Evolutionary conservation across 139 green algal species (phyloP).

Genomic region (Chlorella sorokiniana): DNA sequence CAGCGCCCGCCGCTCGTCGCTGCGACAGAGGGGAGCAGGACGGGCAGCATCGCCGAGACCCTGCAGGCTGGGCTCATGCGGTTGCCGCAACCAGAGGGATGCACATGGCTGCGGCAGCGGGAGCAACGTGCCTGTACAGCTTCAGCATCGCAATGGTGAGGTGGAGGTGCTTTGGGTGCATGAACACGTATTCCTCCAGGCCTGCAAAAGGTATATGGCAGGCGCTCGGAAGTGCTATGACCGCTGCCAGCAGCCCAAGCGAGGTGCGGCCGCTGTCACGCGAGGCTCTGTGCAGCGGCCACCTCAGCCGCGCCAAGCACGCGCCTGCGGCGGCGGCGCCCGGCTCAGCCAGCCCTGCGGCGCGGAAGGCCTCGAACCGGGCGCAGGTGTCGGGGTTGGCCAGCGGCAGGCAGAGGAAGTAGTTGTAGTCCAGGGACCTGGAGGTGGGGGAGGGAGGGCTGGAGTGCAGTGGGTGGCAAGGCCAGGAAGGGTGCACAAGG

Average conservation of each 20-base stretch:
- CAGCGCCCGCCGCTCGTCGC: conserved; percentile 43
- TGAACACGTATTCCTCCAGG: conserved; percentile 27
- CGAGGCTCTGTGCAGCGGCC: too few relatives aligned
- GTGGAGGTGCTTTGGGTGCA: conserved; percentile 47
- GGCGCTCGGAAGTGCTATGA: too few relatives aligned
- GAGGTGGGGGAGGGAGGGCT: not conserved
- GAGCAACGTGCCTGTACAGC: conserved; percentile 58
- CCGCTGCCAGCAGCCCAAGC: too few relatives aligned
- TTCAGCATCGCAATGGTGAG: conserved; percentile 72
- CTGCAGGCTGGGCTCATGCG: too few relatives aligned
- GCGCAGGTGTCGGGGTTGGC: not conserved
- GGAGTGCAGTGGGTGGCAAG: not conserved
- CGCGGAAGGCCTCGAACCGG: not conserved
- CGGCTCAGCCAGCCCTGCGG: not conserved
- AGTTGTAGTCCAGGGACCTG: conserved; percentile 29
- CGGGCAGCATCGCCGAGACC: not conserved
- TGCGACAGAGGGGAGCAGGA: not conserved
- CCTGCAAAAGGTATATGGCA: not conserved
- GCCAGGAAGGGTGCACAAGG: not conserved
- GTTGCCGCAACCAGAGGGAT: too few relatives aligned
- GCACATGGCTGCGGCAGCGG: not conserved
- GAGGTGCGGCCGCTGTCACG: too few relatives aligned
- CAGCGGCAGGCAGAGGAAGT: conserved; percentile 22
- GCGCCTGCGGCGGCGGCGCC: not conserved
- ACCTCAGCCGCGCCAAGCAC: too few relatives aligned